Evolutionary conservation across 108 stramenopile genomes (phyloP).

Genomic region (Craspedostauros australis): DNA sequence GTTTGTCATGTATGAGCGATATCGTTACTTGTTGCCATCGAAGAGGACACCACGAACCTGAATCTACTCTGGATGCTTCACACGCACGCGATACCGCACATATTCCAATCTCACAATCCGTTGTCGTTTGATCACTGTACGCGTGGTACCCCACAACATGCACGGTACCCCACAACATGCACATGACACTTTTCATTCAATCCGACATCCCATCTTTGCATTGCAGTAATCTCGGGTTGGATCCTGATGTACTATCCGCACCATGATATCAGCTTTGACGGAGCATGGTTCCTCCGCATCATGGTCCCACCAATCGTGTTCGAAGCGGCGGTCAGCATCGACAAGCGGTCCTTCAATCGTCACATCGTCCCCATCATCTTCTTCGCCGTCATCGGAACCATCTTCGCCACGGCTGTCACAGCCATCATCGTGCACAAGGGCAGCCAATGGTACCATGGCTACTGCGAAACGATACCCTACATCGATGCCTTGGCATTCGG

Average conservation of each 20-base stretch:
- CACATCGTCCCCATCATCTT: constrained; percentile 74
- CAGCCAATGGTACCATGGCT: constrained; percentile 26
- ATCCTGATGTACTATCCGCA: constrained; percentile 63
- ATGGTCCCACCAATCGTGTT: constrained; percentile 91
- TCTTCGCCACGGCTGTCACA: constrained; percentile 68
- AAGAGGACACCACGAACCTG: too few relatives aligned
- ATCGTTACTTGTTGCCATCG: too few relatives aligned
- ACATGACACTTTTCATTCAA: too few relatives aligned
- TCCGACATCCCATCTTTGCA: too few relatives aligned
- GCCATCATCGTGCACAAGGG: constrained; percentile 66
- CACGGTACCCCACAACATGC: not conserved
- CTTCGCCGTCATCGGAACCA: constrained; percentile 75
- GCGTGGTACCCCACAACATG: not conserved
- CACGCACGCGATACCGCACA: too few relatives aligned
- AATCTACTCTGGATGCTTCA: too few relatives aligned
- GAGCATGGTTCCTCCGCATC: constrained; percentile 79
- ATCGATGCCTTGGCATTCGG: constrained; percentile 78
- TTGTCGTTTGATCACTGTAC: not conserved
- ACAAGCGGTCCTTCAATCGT: constrained; percentile 68
- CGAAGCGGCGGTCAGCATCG: constrained; percentile 81
- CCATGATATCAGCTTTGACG: constrained; percentile 77
- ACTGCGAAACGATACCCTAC: constrained; percentile 48
- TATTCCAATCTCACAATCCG: not conserved
- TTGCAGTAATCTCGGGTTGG: constrained; percentile 56
- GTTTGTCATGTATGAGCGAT: too few relatives aligned